phyloP scores from a whole-genome alignment of 441 rosid species.

The Manihot esculenta region DNA sequence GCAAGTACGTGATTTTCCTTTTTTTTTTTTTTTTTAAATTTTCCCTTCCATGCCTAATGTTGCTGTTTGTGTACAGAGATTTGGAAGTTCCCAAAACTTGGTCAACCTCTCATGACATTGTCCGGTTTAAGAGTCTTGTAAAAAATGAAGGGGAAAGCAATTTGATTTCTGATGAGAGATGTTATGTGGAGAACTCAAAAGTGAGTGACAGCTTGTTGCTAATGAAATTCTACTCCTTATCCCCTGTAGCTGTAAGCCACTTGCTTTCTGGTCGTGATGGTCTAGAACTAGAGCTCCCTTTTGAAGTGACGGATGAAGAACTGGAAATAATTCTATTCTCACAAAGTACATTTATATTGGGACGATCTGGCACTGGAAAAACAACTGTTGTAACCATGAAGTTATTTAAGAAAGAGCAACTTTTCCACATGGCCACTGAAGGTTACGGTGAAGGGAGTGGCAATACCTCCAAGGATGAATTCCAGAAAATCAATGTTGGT shows the following conservation, averaged over 20 bases:
- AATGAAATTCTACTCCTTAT: constrained; percentile 55
- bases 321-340: constrained; percentile 34
- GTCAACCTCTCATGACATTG: constrained; percentile 30
- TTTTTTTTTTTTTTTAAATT: background rate
- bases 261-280: constrained; percentile 42
- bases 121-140: constrained; percentile 23
- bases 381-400: constrained; percentile 52
- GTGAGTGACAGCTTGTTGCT: constrained; percentile 45
- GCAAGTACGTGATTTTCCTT: background rate
- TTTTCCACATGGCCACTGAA: constrained; percentile 24
- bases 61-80: constrained; percentile 28
- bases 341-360: constrained; percentile 46
- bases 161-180: constrained; percentile 10
- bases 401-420: constrained; percentile 41
- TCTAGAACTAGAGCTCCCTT: constrained; percentile 46
- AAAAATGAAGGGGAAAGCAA: constrained; percentile 13
- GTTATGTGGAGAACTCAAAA: constrained; percentile 39
- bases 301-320: constrained; percentile 46
- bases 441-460: constrained; percentile 21
- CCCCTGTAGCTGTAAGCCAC: constrained; percentile 35
- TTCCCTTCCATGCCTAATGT: too few species aligned
- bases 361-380: constrained; percentile 66
- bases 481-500: background rate
- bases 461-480: background rate
- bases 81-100: constrained; percentile 48